These are phyloP conservation scores for Lachancea nothofagi DNA, from an alignment of 805 yeast species.

Conservation along the genomic window DNA sequence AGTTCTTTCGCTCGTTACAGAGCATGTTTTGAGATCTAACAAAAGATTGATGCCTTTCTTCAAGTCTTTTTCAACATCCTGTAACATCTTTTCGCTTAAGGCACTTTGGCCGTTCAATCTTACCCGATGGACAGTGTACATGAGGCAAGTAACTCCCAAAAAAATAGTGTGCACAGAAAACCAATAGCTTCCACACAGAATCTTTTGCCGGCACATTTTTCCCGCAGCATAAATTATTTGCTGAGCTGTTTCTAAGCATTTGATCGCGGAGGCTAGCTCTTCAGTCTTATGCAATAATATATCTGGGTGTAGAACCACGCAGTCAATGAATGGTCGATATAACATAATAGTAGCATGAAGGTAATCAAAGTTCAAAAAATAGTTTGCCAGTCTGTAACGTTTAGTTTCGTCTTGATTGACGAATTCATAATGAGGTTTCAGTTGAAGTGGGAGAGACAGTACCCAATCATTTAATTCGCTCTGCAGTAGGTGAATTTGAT, in stretches of 20 bases:
- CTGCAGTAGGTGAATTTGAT: slow-evolving; percentile 43
- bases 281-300: slow-evolving; percentile 45
- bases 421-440: slow-evolving; percentile 68
- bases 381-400: slow-evolving; percentile 62
- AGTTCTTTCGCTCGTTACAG: slow-evolving; percentile 70
- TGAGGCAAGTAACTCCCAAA: slow-evolving; percentile 81
- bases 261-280: slow-evolving; percentile 68
- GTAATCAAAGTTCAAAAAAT: slow-evolving; percentile 64
- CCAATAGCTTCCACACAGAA: slow-evolving; percentile 85
- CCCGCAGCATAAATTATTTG: slow-evolving; percentile 75
- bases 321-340: slow-evolving; percentile 86
- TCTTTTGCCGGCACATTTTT: slow-evolving; percentile 66
- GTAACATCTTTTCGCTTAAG: slow-evolving; percentile 3
- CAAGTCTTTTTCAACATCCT: slow-evolving; percentile 51
- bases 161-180: slow-evolving; percentile 84
- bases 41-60: slow-evolving; percentile 65
- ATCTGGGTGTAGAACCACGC: slow-evolving; percentile 40
- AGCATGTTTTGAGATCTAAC: slow-evolving; percentile 58
- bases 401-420: slow-evolving; percentile 39
- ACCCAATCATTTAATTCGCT: slow-evolving; percentile 67
- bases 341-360: slow-evolving; percentile 74
- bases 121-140: slow-evolving; percentile 42
- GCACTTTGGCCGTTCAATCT: slow-evolving; percentile 10
- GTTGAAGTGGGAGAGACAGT: slow-evolving; percentile 59
- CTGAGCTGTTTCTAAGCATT: slow-evolving; percentile 79